Percentiles rank a stretch among this genome's conserved stretches.
phyloP scores from a whole-genome alignment of 768 basidiomycete genomes.

The Auriculariales sp. region DNA sequence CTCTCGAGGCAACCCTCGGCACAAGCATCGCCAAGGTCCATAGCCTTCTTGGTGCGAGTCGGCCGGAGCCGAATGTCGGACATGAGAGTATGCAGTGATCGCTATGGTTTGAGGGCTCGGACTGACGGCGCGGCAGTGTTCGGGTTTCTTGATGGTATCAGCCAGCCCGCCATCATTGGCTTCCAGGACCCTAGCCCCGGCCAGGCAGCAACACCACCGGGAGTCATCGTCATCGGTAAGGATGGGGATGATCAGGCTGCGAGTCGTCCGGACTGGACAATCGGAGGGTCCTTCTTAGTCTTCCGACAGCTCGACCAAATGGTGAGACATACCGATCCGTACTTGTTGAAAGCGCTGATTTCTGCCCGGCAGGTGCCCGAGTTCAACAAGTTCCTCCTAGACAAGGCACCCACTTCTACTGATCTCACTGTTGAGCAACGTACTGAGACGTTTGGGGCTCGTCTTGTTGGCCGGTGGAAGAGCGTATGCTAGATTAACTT shows the following conservation, averaged over 20 bases:
- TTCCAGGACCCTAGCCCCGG: conserved; percentile 11
- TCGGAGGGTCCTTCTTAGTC: background rate
- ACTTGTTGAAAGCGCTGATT: no score
- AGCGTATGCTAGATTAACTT: background rate
- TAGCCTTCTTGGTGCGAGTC: conserved; percentile 6
- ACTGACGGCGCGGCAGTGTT: conserved; percentile 6
- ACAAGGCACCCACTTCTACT: conserved; percentile 12
- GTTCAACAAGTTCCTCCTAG: conserved; percentile 30
- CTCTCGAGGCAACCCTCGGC: conserved; percentile 8
- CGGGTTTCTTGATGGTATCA: conserved; percentile 14
- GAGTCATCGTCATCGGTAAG: conserved; percentile 9
- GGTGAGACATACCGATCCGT: conserved; percentile 1
- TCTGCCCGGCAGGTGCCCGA: conserved; percentile 22
- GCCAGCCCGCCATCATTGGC: conserved; percentile 10
- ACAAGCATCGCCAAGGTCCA: conserved; percentile 6
- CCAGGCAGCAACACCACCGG: conserved; percentile 8
- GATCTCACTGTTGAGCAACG: conserved; percentile 23
- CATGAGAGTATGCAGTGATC: conserved; percentile 11
- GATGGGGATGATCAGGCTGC: background rate
- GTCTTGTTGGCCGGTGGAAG: conserved; percentile 41
- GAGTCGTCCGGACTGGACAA: background rate
- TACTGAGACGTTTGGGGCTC: conserved; percentile 34
- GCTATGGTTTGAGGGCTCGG: background rate
- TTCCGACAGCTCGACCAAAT: background rate
- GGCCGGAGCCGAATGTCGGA: conserved; percentile 11